Evolutionary conservation across 352 stramenopile species (phyloP).

Genomic region (Phytopythium ostracodes): DNA sequence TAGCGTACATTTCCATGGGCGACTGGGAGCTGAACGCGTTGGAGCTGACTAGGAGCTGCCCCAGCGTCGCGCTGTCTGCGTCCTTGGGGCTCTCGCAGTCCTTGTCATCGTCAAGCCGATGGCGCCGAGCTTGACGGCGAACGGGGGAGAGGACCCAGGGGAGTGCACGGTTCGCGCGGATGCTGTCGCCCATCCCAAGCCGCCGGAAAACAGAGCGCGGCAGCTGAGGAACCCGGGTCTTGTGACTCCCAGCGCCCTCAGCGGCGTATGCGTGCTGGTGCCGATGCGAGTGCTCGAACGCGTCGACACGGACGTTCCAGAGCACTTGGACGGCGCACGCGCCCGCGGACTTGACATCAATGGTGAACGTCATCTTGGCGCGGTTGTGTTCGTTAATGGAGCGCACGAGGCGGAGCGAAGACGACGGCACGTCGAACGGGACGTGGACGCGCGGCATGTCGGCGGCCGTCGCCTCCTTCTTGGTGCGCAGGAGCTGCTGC

Average conservation of each 20-base stretch:
- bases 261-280: too few relatives aligned
- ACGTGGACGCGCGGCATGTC: slow-evolving; percentile 40
- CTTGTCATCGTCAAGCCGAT: slow-evolving; percentile 24
- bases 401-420: slow-evolving; percentile 25
- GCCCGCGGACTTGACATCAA: slow-evolving; percentile 18
- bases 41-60: slow-evolving; percentile 6
- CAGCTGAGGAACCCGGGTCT: background rate
- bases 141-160: slow-evolving; percentile 22
- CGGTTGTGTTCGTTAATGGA: background rate
- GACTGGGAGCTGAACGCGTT: slow-evolving; percentile 13
- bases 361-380: slow-evolving; percentile 13
- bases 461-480: slow-evolving; percentile 22
- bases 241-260: background rate
- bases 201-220: background rate
- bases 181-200: slow-evolving; percentile 1
- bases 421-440: slow-evolving; percentile 35
- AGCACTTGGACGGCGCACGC: slow-evolving; percentile 30
- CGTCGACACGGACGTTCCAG: slow-evolving; percentile 25
- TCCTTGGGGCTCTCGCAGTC: background rate
- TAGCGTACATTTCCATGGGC: slow-evolving; percentile 10
- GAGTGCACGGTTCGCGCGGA: slow-evolving; percentile 13
- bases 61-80: background rate
- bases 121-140: slow-evolving; percentile 15
- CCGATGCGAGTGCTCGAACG: slow-evolving; percentile 14
- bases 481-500: slow-evolving; percentile 53